Conservation (phyloP, 129 eudicot genomes). For the Centella asiatica region DNA sequence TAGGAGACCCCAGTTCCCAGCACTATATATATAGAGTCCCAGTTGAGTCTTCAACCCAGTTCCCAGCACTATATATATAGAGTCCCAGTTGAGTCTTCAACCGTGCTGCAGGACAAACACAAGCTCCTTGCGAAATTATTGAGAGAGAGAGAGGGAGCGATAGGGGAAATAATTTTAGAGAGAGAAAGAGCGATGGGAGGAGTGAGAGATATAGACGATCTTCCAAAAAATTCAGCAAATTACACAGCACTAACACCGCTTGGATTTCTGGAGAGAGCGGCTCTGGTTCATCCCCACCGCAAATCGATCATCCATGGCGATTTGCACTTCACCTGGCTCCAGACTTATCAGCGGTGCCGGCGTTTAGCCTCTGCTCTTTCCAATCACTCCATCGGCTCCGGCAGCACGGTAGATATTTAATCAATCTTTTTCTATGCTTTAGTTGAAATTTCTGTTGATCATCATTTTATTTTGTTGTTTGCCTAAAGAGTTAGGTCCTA, state of each 20-base stretch:
- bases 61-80: too few relatives aligned
- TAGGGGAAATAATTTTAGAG: neutral
- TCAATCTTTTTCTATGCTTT: neutral
- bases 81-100: too few relatives aligned
- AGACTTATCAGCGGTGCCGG: conserved; percentile 80
- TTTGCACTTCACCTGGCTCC: conserved; percentile 63
- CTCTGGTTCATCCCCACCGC: conserved; percentile 70
- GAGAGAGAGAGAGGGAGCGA: conserved; percentile 5
- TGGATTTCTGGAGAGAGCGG: conserved; percentile 77
- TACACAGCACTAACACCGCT: conserved; percentile 78
- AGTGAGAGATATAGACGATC: conserved; percentile 74
- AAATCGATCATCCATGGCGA: conserved; percentile 62
- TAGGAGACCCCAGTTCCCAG: too few relatives aligned
- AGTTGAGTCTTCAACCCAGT: too few relatives aligned
- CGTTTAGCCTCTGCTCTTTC: conserved; percentile 77
- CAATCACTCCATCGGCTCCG: conserved; percentile 41
- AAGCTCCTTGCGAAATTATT: too few relatives aligned
- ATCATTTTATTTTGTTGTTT: neutral
- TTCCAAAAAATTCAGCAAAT: conserved; percentile 73
- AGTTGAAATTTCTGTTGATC: neutral
- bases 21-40: too few relatives aligned
- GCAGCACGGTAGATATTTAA: conserved; percentile 41
- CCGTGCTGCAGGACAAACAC: too few relatives aligned
- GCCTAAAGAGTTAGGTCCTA: too few relatives aligned
- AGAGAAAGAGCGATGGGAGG: conserved; percentile 13